Evolutionary conservation across 108 stramenopile species (phyloP), one percentile per base, ranked within the genome.

Genomic region (Discostella stelligeroides): DNA sequence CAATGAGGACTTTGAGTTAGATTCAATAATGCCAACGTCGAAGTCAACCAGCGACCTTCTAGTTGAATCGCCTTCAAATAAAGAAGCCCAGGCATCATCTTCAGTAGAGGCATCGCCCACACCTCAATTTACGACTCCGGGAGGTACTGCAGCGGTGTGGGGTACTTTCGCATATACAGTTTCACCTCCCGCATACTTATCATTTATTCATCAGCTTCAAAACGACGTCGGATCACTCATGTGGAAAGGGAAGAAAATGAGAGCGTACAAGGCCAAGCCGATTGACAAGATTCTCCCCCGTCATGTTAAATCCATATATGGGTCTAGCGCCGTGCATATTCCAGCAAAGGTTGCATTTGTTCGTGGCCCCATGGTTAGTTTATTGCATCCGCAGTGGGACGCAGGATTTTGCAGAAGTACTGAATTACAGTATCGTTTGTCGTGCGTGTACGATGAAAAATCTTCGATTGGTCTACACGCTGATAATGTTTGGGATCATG

Each of bases 221-320:
- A 82, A 80, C 13, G 94, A 95, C 73, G 88, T 95, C 17, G 91
- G 92, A 1, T 76, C 90, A 11, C 65, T 92, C 42, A 62, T 95
- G 68, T 95, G 90, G 91, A 88, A 88, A 65, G 89, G 92, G 6
- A 95, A 92, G 61, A 78, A 87, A 40, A 85, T 83, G 79, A 79
- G 88, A 63, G 73, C 80, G 3, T 92, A 91, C 65, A 45, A 62
- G 14, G 91, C 89, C 20, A 95, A 95, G 65, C 88, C 91, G 5
- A 86, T 92, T 25, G 94, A 95, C 73, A 92, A 92, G 58, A 79
- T 92, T 3, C 24, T 95, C n/a, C 94, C 94, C 7, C 82, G 91
- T 30, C 72, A 73, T 59, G 65, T 87, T 14, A 55, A 68, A 25
- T 58, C 72, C 9, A 11, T 24, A 11, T 85, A 62, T 63, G 90